These are phyloP conservation scores for Senna tora DNA, from an alignment of 306 rosid species.

Conservation along the genomic window DNA sequence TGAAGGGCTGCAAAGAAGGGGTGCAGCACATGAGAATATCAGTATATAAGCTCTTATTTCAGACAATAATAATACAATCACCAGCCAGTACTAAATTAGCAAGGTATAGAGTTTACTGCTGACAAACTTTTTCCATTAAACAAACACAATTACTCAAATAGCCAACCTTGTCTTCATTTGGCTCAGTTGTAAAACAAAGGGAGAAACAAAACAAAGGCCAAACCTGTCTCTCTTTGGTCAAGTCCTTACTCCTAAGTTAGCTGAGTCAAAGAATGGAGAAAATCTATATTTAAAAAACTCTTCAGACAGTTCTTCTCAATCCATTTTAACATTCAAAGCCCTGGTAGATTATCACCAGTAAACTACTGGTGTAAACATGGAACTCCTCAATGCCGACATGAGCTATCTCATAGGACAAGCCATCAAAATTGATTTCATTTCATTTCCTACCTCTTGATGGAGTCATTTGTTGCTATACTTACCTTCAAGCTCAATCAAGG, in stretches of 20 bases:
- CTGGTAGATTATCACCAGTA: neutral
- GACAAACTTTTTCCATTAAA: conserved; percentile 6
- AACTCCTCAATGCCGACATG: neutral
- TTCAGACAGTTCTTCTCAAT: neutral
- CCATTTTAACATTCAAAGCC: too few relatives aligned
- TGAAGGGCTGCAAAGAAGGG: neutral
- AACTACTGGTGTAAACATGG: neutral
- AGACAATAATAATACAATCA: conserved; percentile 15
- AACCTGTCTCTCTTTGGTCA: neutral
- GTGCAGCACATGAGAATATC: neutral
- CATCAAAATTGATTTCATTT: conserved; percentile 11
- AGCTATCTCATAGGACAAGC: neutral
- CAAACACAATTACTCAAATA: neutral
- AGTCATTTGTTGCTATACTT: neutral
- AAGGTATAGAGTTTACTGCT: neutral
- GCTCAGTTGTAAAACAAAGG: neutral
- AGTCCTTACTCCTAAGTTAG: too few relatives aligned
- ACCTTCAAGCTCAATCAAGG: neutral
- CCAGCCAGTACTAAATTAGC: neutral
- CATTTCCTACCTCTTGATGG: neutral
- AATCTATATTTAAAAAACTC: too few relatives aligned
- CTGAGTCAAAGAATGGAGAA: too few relatives aligned
- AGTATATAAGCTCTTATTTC: neutral
- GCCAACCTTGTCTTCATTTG: neutral
- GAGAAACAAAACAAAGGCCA: neutral